Conservation (phyloP, 306 rosid genomes). For the Citrullus mucosospermus region DNA sequence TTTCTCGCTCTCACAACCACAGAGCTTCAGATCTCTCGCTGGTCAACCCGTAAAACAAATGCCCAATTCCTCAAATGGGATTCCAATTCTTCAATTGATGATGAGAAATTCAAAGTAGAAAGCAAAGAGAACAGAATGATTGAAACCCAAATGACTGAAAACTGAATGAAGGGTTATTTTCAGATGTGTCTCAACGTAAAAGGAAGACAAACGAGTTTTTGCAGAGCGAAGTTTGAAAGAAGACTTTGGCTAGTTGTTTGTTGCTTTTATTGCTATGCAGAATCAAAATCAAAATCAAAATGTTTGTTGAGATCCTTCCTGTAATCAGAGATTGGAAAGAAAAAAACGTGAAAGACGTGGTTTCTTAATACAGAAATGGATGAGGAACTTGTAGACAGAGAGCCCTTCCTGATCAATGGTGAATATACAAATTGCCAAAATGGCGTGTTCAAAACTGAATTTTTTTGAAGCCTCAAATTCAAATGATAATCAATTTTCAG, state of each 20-base stretch:
- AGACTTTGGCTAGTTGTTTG: not conserved
- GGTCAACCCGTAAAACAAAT: not conserved
- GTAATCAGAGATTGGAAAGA: not conserved
- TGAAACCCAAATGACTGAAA: not conserved
- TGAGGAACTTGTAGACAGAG: not conserved
- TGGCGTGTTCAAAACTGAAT: not conserved
- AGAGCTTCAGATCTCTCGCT: not conserved
- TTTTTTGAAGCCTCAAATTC: not conserved
- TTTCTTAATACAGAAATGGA: not conserved
- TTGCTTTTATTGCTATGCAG: not conserved
- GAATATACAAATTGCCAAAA: not conserved
- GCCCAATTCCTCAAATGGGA: not conserved
- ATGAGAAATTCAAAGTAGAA: not conserved
- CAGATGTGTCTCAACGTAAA: not conserved
- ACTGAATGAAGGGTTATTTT: not conserved
- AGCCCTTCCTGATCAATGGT: not conserved
- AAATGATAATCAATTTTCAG: not conserved
- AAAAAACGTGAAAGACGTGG: conserved; percentile 4
- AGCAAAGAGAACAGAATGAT: not conserved
- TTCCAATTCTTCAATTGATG: not conserved
- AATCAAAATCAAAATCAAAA: not conserved
- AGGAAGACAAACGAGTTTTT: not conserved
- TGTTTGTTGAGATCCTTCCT: not conserved
- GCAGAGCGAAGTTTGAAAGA: not conserved
- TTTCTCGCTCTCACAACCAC: conserved; percentile 12